Evolutionary conservation across 2,329 filamentous ascomycete species (phyloP), one percentile per base, ranked within the genome.

Genomic region (Aspergillus sp.): DNA sequence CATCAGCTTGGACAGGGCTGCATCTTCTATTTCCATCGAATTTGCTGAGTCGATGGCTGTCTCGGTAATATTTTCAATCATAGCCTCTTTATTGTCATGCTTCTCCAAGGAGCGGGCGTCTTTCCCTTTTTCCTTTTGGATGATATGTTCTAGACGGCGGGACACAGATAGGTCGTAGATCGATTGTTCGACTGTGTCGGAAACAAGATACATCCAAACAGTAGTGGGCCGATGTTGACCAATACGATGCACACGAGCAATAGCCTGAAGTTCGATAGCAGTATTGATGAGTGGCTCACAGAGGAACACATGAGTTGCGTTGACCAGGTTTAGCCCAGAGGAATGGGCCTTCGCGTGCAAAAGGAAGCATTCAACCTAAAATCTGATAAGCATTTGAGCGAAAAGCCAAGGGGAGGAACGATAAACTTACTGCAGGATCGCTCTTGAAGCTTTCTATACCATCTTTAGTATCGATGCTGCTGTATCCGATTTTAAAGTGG

Each of bases 241-340:
- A 50, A 98, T 98, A 31, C 93, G 82, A 62, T 98, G 90, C 1
- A 98, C 90, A 44, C 93, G 85, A 1, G 91, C 90, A 58, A 97
- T 95, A 10, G 90, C 91, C 65, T 98, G 93, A 7, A 97, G 76
- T 66, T 97, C 93, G 11, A 98, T 81, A 0, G 90, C 90, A 0
- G 91, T 91, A 60, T 97, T 95, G 54, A 97, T 82, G 4, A 97
- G 73, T 2, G 93, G 93, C 61, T 98, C 93, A 63, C 90, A 95
- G 5, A 98, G 77, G 60, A 97, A 94, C 1, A 97, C 90, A 60
- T 97, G 90, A 38, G 83, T 95, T 5, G 91, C 93, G 57, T 94
- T 91, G 52, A 95, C 86, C 0, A 98, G 78, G 49, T 95, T 97
- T 28, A 98, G 74, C 0, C 93, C 93, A 1, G 87, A 90, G 0